Conservation (phyloP, 305 asterid species). For the Solanum hybrid region DNA sequence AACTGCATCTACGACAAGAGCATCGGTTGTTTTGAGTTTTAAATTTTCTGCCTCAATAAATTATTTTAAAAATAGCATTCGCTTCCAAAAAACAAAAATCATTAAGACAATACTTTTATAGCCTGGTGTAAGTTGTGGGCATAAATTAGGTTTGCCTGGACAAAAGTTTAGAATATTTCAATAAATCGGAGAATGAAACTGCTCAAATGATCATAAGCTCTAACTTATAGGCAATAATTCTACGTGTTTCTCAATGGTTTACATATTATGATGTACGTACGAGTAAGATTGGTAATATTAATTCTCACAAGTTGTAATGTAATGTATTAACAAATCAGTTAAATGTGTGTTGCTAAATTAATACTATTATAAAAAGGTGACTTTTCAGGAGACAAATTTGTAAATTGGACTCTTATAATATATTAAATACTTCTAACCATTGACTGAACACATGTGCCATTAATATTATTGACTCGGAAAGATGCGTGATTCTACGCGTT, state of each 20-base stretch:
- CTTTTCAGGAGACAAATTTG: neutral
- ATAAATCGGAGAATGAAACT: neutral
- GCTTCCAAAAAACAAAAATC: neutral
- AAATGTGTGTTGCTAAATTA: neutral
- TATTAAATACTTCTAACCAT: too few relatives aligned
- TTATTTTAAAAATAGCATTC: neutral
- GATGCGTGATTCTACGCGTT: too few relatives aligned
- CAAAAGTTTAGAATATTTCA: neutral
- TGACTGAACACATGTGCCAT: too few relatives aligned
- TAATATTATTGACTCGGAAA: too few relatives aligned
- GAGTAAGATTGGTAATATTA: neutral
- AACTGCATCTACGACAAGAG: constrained; percentile 67
- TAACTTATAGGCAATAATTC: neutral
- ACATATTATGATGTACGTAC: neutral
- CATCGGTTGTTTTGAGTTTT: constrained; percentile 44
- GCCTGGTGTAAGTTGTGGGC: neutral
- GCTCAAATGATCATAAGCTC: neutral
- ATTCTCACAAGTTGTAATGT: neutral
- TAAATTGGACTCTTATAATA: too few relatives aligned
- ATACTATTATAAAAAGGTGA: neutral
- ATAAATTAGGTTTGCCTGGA: neutral
- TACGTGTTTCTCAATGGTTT: neutral
- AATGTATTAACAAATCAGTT: neutral
- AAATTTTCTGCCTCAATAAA: neutral
- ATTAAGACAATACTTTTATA: neutral